These are phyloP conservation scores for Pseudogymnoascus sp. DNA, from an alignment of 2,329 filamentous ascomycete genomes.

Conservation along the genomic window DNA sequence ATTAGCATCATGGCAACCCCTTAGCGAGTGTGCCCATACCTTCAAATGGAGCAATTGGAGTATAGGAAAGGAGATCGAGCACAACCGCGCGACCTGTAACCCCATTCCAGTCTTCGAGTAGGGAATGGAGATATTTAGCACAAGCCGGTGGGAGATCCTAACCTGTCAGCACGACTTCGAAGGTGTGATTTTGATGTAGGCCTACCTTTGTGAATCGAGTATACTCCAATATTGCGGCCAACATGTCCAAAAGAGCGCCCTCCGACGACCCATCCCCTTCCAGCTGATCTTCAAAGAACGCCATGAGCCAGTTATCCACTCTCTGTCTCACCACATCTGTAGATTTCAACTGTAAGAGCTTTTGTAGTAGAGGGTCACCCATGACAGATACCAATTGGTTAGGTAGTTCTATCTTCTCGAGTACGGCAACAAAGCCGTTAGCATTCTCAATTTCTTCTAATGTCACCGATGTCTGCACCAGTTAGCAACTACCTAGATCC, in stretches of 20 bases:
- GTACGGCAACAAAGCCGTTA: conserved; percentile 57
- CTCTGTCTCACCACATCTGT: conserved; percentile 42
- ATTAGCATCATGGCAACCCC: conserved; percentile 11
- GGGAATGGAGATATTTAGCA: conserved; percentile 41
- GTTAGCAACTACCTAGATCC: conserved; percentile 24
- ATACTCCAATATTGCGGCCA: conserved; percentile 48
- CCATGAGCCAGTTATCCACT: conserved; percentile 50
- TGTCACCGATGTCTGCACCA: conserved; percentile 47
- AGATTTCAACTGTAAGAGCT: conserved; percentile 59
- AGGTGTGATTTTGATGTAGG: neutral
- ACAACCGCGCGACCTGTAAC: conserved; percentile 42
- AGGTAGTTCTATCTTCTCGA: conserved; percentile 73
- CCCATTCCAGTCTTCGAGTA: conserved; percentile 56
- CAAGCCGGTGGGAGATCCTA: conserved; percentile 29
- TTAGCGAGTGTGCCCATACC: conserved; percentile 32
- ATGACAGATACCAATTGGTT: conserved; percentile 74
- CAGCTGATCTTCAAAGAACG: conserved; percentile 45
- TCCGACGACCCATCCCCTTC: conserved; percentile 42
- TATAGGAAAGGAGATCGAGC: conserved; percentile 48
- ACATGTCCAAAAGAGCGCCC: conserved; percentile 42
- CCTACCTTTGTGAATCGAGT: conserved; percentile 47
- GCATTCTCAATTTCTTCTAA: conserved; percentile 72
- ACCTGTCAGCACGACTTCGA: conserved; percentile 16
- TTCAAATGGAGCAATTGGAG: conserved; percentile 46
- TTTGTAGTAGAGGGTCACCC: conserved; percentile 68